A percentile compares a stretch with the other conserved stretches of the same genome.
Conservation (phyloP, 495 filamentous ascomycete genomes). For the Gamarada debralockiae region DNA sequence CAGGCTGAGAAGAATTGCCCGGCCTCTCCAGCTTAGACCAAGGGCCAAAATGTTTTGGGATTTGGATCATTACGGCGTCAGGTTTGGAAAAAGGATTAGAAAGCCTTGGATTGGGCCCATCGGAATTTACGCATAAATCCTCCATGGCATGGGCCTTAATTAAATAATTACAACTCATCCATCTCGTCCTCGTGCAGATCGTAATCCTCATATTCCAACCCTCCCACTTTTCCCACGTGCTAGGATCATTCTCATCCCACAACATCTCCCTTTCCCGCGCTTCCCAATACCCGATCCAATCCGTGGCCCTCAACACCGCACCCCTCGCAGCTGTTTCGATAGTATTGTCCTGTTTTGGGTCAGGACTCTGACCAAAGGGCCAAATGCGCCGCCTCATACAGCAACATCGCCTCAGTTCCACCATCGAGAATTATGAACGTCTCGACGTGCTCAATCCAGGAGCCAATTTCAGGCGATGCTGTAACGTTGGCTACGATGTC, state of each 20-base stretch:
- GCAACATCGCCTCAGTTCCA: not conserved
- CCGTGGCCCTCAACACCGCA: slow-evolving; percentile 20
- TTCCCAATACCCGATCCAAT: not conserved
- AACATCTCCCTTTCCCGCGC: not conserved
- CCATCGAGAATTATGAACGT: slow-evolving; percentile 1
- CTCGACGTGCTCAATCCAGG: not conserved
- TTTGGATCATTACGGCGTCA: too few species aligned
- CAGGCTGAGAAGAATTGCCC: slow-evolving; percentile 5
- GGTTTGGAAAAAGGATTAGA: too few species aligned
- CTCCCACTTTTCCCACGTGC: too few species aligned
- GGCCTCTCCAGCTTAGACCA: too few species aligned
- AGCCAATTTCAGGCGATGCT: slow-evolving; percentile 1
- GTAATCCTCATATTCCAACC: too few species aligned
- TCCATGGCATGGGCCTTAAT: too few species aligned
- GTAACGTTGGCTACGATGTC: not conserved
- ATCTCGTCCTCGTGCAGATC: too few species aligned
- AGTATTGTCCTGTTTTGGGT: not conserved
- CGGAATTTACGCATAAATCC: too few species aligned
- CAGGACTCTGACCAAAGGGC: not conserved
- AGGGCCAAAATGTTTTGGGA: too few species aligned
- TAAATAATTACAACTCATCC: too few species aligned
- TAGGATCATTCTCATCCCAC: too few species aligned
- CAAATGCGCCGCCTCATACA: not conserved
- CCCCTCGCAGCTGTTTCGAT: not conserved
- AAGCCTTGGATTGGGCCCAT: too few species aligned